Percentiles rank a stretch among this genome's conserved stretches.
Conservation (phyloP, 208 protist genomes). For the Acanthamoeba castellanii region DNA sequence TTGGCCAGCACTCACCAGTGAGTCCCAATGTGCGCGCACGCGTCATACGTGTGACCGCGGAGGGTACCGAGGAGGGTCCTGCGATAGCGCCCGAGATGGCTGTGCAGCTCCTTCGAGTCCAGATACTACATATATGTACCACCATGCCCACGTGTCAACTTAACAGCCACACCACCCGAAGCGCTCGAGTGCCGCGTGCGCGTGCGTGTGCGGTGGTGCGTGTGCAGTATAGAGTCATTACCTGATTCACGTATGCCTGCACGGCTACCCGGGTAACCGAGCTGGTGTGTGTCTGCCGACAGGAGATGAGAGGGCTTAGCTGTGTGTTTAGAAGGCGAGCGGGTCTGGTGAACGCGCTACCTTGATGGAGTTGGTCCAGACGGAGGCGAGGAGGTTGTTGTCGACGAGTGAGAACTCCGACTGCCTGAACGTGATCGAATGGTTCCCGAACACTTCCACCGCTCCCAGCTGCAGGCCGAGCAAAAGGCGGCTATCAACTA, state of each 20-base stretch:
- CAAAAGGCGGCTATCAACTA: not conserved
- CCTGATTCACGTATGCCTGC: not conserved
- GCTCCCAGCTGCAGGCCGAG: not conserved
- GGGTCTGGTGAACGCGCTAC: not conserved
- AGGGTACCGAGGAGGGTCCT: conserved; percentile 7
- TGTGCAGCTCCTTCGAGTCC: conserved; percentile 50
- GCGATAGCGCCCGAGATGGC: not conserved
- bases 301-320: not conserved
- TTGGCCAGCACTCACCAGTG: not conserved
- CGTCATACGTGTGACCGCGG: not conserved
- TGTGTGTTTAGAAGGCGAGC: not conserved
- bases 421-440: not conserved
- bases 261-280: not conserved
- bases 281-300: conserved; percentile 3
- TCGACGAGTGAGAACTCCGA: conserved; percentile 52
- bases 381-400: conserved; percentile 4
- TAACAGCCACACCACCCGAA: not conserved
- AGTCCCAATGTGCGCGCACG: not conserved
- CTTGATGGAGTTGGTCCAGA: conserved; percentile 44
- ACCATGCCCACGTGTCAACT: not conserved
- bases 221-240: not conserved
- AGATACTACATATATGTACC: not conserved
- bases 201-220: not conserved
- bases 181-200: not conserved
- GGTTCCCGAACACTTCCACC: not conserved